Evolutionary conservation across 2,329 filamentous ascomycete genomes (phyloP).

Genomic region (Fusarium veterinarium): DNA sequence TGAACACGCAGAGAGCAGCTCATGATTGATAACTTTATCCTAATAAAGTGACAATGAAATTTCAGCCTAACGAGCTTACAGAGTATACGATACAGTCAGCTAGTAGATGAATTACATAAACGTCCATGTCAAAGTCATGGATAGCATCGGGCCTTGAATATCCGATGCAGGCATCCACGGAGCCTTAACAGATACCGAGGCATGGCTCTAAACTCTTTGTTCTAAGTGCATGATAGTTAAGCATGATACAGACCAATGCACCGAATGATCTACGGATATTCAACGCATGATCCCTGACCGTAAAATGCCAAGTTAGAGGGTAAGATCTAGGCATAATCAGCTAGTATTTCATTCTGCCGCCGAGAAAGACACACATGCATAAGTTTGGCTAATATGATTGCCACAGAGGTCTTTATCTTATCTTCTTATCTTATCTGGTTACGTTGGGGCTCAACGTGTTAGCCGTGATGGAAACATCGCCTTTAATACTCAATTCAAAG

Average conservation of each 20-base stretch:
- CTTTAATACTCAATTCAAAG: no score
- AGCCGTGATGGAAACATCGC: no score
- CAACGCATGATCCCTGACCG: background rate
- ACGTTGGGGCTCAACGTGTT: no score
- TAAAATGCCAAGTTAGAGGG: background rate
- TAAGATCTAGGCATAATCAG: background rate
- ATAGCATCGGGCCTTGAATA: background rate
- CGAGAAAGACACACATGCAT: background rate
- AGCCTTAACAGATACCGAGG: background rate
- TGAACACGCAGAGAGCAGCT: background rate
- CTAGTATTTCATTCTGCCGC: background rate
- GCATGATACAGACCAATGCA: background rate
- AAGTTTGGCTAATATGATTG: background rate
- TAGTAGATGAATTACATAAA: background rate
- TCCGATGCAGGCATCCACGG: background rate
- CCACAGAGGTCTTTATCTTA: background rate
- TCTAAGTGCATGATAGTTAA: background rate
- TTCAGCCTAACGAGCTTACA: background rate
- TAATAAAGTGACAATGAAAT: background rate
- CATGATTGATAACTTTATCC: no score
- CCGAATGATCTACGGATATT: background rate
- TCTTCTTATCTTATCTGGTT: no score
- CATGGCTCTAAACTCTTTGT: background rate
- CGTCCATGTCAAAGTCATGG: background rate
- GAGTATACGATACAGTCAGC: accelerated